Evolutionary conservation across 2,329 filamentous ascomycete species (phyloP), one percentile per base, ranked within the genome.

Genomic region (Aureobasidium lini): DNA sequence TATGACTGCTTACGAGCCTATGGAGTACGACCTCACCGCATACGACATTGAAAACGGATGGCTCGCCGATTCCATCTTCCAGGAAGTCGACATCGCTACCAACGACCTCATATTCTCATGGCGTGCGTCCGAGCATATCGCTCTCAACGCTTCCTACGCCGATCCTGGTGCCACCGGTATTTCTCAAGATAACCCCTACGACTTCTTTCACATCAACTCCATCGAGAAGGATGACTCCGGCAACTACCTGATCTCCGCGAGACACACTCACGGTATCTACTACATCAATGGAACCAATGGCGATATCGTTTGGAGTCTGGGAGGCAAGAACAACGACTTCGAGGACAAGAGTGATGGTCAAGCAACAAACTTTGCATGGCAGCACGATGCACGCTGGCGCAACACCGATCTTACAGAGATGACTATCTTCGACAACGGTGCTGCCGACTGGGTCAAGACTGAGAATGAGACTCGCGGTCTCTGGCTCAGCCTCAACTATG

Each of bases 201-300:
- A 76, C 64, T 76, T 68, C 63, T 77, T 75, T 65, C 81, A 83
- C 68, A 77, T 84, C 69, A 83, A 84, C 70, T 79, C 79, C 47
- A 69, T 80, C 54, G 76, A 78, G 62, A 80, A 80, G 63, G 75
- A 79, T 59, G 64, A 70, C 4, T 66, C 73, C 0, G 78, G 76
- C 6, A 75, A 80, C 67, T 80, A 79, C 60, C 68, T 81, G 29
- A 73, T 80, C 56, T 79, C 76, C 0, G 74, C 72, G 1, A 73
- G 76, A 3, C 72, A 78, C 62, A 71, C 74, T 6, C 74, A 75
- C 60, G 67, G 72, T 2, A 66, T 79, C 7, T 71, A 75, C 65
- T 77, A 76, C 58, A 72, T 79, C 64, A 76, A 77, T 61, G 70
- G 70, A 28, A 61, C 65, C 3, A 72, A 70, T 1, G 79, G 80